A percentile compares a stretch with the other conserved stretches of the same genome.
phyloP scores from a whole-genome alignment of 2,329 filamentous ascomycete species.

The Cordyceps farinosa region DNA sequence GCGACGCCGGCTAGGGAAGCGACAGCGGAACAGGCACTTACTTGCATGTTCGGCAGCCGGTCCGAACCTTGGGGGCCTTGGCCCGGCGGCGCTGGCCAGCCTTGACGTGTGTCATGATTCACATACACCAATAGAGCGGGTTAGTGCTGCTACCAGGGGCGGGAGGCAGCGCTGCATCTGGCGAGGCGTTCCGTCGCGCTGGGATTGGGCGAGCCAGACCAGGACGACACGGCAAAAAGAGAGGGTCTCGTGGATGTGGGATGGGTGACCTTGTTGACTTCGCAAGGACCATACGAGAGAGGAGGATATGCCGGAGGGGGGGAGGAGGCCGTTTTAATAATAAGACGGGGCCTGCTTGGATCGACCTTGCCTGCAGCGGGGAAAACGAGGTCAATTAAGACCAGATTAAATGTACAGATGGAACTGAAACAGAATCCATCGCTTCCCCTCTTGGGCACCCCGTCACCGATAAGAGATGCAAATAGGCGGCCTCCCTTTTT shows the following conservation, averaged over 20 bases:
- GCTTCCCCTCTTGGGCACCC: neutral
- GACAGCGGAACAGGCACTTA: slow-evolving; percentile 5
- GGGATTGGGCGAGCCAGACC: neutral
- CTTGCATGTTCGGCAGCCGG: slow-evolving; percentile 18
- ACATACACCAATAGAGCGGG: neutral
- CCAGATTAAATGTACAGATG: neutral
- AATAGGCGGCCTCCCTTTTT: neutral
- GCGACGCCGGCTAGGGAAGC: neutral
- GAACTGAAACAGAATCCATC: slow-evolving; percentile 1
- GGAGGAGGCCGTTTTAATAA: slow-evolving; percentile 11
- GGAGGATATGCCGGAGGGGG: neutral
- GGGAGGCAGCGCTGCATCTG: neutral
- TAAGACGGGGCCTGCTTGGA: slow-evolving; percentile 12
- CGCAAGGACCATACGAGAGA: neutral
- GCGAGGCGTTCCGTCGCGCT: neutral
- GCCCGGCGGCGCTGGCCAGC: slow-evolving; percentile 16
- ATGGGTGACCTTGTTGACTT: neutral
- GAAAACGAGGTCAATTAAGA: neutral
- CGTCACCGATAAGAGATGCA: neutral
- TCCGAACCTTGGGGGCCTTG: slow-evolving; percentile 18
- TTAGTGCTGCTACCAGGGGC: neutral
- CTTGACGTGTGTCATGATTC: slow-evolving; percentile 18
- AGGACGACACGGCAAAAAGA: neutral
- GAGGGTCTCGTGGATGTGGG: neutral
- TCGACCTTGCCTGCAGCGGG: slow-evolving; percentile 8